Evolutionary conservation across 306 rosid species (phyloP), one percentile per base, ranked within the genome.

Genomic region (Spatholobus suberectus): DNA sequence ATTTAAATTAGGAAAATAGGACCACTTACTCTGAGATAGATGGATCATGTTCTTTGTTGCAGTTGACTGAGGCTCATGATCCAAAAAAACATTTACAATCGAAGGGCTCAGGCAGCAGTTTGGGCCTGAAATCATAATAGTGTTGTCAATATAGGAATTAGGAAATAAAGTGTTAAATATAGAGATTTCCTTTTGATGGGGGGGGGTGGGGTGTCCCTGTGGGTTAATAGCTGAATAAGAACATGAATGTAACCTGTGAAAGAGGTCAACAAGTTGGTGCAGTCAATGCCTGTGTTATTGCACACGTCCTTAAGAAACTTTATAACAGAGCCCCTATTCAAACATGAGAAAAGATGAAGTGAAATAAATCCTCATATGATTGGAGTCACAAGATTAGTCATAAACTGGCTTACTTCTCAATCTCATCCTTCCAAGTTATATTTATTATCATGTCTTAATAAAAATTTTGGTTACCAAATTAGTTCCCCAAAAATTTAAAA

Each of bases 11-110:
- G 55, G 72, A 54, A 57, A 80, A 68, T 37, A 35, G 61, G 52
- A 79, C 35, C 15, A 76, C 96, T 78, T 87, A 93, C 99, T 95
- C 80, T 95, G 98, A 86, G 98, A 85, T 23, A 94, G 75, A 87
- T 96, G 98, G 67, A 96, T 81, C 96, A 94, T 82, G 91, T 92
- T 92, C 89, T 92, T 94, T 17, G 97, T 96, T 46, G 99, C 90
- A 5, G 97, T 81, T 75, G 99, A 83, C 81, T 94, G 99, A 80
- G 97, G 98, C 81, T 96, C 99, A 14, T 94, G 94, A 18, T 86
- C 92, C 76, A 96, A 86, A 81, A 94, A 91, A 3, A 81, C 76
- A 38, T 84, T 90, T 9, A 92, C 84, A 40, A 91, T 84, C 13
- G 99, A 89, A 67, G 96, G 89, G 58, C 73, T 88, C 51, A 93